Evolutionary conservation across 2,329 filamentous ascomycete genomes (phyloP), one percentile per base, ranked within the genome.

Genomic region (Mycosphaerella sp.): DNA sequence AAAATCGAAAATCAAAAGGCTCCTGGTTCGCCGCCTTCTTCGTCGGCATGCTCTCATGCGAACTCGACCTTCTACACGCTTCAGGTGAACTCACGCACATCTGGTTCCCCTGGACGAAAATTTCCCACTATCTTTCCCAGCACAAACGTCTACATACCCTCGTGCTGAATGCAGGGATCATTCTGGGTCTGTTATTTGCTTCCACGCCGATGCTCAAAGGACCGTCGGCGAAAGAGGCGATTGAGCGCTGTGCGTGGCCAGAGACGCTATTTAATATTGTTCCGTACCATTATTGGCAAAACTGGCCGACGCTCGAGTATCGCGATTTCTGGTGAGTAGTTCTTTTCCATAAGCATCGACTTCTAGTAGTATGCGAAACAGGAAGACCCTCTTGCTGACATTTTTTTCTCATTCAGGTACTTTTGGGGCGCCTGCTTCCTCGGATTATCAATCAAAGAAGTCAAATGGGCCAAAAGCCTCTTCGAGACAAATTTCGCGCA

Each of bases 1-100:
- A 21, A 21, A 21, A 21, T 21, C 2, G 21, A 21, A 21, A 21
- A 31, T n/a, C 21, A 29, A 29, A 48, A 66, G 83, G 81, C 17
- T 81, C 77, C 69, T 81, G 80, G 62, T 79, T 78, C 59, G 74
- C 81, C 10, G 72, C 82, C 64, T 85, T 85, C 63, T 68, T 79
- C n/a, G 69, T 76, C 0, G 83, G 83, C 14, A 81, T 84, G 78
- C 66, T 84, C 3, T 73, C 83, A 6, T 78, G 77, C 65, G 80
- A 85, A 54, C 66, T 85, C 34, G 82, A 85, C 59, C 63, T 80
- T 2, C 73, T 84, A 4, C 74, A 76, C 6, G 74, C 77, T 1
- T 69, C 45, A 17, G 44, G 46, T 21, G 48, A 52, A 21, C 43
- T 44, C 4, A 41, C 47, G 14, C 45, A 45, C 6, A 29, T 59